These are phyloP conservation scores for Penicillium sp. DNA, from an alignment of 2,329 filamentous ascomycete genomes.

Conservation along the genomic window DNA sequence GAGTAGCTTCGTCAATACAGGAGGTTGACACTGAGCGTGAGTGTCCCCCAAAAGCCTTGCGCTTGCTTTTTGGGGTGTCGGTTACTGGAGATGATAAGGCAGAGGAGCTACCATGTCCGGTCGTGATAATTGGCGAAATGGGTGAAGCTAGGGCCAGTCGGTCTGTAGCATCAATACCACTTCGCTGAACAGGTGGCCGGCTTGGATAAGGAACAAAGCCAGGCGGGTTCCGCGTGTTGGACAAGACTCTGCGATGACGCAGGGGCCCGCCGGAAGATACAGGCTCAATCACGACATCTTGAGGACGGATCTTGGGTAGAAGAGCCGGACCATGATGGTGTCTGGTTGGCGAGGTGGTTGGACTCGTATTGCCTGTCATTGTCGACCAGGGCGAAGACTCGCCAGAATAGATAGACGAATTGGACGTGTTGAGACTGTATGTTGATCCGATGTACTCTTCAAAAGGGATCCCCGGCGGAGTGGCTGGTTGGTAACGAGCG, in stretches of 20 bases:
- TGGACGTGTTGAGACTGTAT: slow-evolving; percentile 64
- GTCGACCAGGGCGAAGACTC: slow-evolving; percentile 69
- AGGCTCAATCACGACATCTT: slow-evolving; percentile 73
- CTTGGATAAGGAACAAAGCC: slow-evolving; percentile 52
- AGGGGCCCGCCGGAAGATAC: slow-evolving; percentile 52
- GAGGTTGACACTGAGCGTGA: slow-evolving; percentile 65
- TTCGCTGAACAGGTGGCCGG: slow-evolving; percentile 46
- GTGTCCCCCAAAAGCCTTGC: slow-evolving; percentile 41
- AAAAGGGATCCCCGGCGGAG: slow-evolving; percentile 41
- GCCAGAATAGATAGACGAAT: slow-evolving; percentile 64
- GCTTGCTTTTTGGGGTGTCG: slow-evolving; percentile 47
- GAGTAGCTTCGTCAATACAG: slow-evolving; percentile 63
- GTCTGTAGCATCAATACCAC: slow-evolving; percentile 47
- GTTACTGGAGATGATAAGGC: slow-evolving; percentile 65
- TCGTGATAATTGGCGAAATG: slow-evolving; percentile 40
- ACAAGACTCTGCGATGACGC: slow-evolving; percentile 55
- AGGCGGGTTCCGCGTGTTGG: slow-evolving; percentile 53
- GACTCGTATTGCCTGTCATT: slow-evolving; percentile 67
- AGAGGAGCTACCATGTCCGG: slow-evolving; percentile 33
- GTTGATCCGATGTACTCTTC: slow-evolving; percentile 32
- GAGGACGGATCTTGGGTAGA: slow-evolving; percentile 79
- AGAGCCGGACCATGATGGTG: slow-evolving; percentile 73
- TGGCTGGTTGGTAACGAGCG: slow-evolving; percentile 45
- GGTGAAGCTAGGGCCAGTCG: slow-evolving; percentile 47
- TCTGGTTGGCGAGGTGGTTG: slow-evolving; percentile 66